Evolutionary conservation across 441 rosid species (phyloP), one percentile per base, ranked within the genome.

Genomic region (Jatropha multifida): DNA sequence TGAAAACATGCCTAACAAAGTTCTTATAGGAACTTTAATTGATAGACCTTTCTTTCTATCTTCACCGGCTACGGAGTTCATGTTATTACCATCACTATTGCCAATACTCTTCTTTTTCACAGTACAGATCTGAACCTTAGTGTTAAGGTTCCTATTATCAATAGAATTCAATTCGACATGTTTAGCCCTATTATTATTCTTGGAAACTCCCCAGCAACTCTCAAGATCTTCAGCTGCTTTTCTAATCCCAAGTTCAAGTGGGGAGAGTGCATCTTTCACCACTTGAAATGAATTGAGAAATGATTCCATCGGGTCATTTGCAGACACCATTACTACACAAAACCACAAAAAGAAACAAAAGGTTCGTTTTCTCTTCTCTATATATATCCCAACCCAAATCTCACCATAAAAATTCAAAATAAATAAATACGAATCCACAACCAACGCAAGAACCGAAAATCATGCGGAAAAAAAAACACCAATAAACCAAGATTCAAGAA

Each of bases 191-290:
- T 44, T 44, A 42, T 40, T 37, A 74, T 71, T 86, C 62, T 68
- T 81, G 15, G 78, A 72, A 59, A 79, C 80, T 51, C 82, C 83
- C 97, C 95, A 90, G 18, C 93, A 85, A 74, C 73, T 76, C 78
- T 94, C 97, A 61, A 96, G 75, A 82, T 91, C 99, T 71, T 79
- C 88, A 0, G 97, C 94, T 7, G 92, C 96, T 80, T 85, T 94
- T 68, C 83, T 85, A 46, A 96, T 76, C 13, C 98, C 94, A 0
- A 84, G 82, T 79, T 92, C 99, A 58, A 94, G 74, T 1, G 99
- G 99, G 44, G 77, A 85, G 73, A 92, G 55, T 12, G 80, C 97
- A 74, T 83, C 93, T 76, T 88, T 91, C 66, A 91, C 87, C 62
- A 84, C 88, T 81, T 92, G 96, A 82, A 96, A 82, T 82, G 97